These are phyloP conservation scores for Wickerhamomyces alni DNA, from an alignment of 805 yeast species.

Conservation along the genomic window DNA sequence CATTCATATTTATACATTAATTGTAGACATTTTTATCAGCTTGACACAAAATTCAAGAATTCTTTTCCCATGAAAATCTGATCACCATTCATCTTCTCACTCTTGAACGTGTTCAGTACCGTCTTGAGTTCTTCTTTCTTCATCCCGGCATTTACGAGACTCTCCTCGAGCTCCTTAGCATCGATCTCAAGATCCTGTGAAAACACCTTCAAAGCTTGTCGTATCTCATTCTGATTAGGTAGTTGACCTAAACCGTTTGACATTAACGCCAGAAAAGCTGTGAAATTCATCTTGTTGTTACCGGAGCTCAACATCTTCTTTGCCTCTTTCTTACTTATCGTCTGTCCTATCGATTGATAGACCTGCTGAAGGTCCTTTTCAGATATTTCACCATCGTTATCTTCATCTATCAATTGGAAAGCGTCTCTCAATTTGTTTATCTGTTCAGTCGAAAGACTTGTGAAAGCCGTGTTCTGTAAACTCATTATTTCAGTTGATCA, in stretches of 20 bases:
- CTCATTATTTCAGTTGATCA: background rate
- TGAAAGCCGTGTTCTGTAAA: slow-evolving; percentile 16
- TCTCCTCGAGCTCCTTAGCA: slow-evolving; percentile 40
- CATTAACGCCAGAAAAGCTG: slow-evolving; percentile 61
- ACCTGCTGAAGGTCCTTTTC: slow-evolving; percentile 48
- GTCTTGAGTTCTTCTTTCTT: slow-evolving; percentile 38
- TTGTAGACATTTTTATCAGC: background rate
- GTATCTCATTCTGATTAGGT: slow-evolving; percentile 45
- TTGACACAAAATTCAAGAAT: slow-evolving; percentile 42
- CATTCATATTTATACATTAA: too few species aligned
- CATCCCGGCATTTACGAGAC: slow-evolving; percentile 40
- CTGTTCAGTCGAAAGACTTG: slow-evolving; percentile 52
- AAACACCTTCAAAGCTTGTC: slow-evolving; percentile 55
- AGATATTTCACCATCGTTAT: slow-evolving; percentile 64
- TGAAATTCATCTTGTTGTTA: slow-evolving; percentile 40
- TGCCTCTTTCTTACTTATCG: slow-evolving; percentile 35
- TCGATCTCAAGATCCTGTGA: slow-evolving; percentile 38
- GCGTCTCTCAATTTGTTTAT: slow-evolving; percentile 65
- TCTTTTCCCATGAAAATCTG: slow-evolving; percentile 53
- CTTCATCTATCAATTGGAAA: slow-evolving; percentile 75
- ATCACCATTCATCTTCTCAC: slow-evolving; percentile 49
- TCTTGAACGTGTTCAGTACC: slow-evolving; percentile 50
- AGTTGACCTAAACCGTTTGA: slow-evolving; percentile 47
- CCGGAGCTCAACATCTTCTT: slow-evolving; percentile 34
- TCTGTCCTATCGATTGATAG: slow-evolving; percentile 47